Percentiles rank a stretch among this genome's conserved stretches.
Conservation (phyloP, 495 filamentous ascomycete species). For the Penicillium pancosmium region DNA sequence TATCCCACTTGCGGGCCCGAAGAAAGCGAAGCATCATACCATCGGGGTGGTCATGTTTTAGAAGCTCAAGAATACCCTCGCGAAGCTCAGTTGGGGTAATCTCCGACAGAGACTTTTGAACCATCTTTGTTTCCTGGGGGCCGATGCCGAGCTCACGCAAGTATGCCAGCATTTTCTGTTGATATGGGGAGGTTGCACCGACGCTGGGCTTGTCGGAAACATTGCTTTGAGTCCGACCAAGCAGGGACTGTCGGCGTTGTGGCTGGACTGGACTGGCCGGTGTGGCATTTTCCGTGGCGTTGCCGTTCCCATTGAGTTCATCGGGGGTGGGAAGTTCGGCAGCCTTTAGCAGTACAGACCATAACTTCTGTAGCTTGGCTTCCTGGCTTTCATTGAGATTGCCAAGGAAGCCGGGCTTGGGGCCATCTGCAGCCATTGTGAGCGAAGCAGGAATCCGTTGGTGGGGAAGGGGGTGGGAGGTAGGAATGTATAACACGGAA, state of each 20-base stretch:
- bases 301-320: conserved; percentile 10
- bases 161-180: conserved; percentile 27
- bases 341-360: conserved; percentile 72
- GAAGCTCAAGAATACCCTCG: conserved; percentile 77
- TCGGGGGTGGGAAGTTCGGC: conserved; percentile 54
- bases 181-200: conserved; percentile 17
- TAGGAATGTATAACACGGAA: background rate
- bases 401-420: conserved; percentile 72
- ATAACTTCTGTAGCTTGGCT: conserved; percentile 79
- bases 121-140: conserved; percentile 30
- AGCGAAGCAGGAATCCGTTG: background rate
- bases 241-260: conserved; percentile 27
- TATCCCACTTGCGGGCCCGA: conserved; percentile 92
- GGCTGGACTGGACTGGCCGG: conserved; percentile 20
- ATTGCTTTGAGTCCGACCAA: conserved; percentile 32
- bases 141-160: conserved; percentile 31
- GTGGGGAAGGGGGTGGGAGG: background rate
- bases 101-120: conserved; percentile 32
- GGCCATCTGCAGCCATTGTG: conserved; percentile 28
- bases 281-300: conserved; percentile 10
- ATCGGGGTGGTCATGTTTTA: conserved; percentile 92
- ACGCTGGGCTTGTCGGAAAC: conserved; percentile 25
- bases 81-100: conserved; percentile 72
- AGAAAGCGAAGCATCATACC: conserved; percentile 87
- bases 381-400: conserved; percentile 84